Evolutionary conservation across 495 filamentous ascomycete genomes (phyloP).

Genomic region (Penicillium pancosmium): DNA sequence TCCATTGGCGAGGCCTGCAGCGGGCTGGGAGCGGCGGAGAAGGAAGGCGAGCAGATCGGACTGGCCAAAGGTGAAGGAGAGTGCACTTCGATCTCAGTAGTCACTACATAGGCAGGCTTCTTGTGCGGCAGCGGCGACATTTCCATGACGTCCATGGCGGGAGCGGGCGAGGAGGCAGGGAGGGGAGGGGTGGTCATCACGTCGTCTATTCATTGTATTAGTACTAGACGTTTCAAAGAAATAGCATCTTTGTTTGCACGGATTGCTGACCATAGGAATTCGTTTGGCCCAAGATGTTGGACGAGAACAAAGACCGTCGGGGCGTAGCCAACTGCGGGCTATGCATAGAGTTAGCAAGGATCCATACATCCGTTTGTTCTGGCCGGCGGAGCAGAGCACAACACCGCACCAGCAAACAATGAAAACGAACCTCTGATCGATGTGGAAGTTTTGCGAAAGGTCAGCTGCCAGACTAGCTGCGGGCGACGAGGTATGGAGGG

Average conservation of each 20-base stretch:
- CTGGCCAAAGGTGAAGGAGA: constrained; percentile 65
- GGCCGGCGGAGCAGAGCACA: too few relatives aligned
- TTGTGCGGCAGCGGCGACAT: constrained; percentile 95
- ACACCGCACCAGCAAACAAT: background rate
- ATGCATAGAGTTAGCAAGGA: constrained; percentile 36
- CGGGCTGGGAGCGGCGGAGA: constrained; percentile 40
- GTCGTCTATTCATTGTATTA: constrained; percentile 48
- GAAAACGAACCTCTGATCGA: constrained; percentile 79
- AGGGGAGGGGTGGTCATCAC: constrained; percentile 82
- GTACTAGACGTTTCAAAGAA: background rate
- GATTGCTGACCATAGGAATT: constrained; percentile 69
- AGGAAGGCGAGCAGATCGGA: constrained; percentile 53
- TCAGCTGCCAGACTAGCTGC: constrained; percentile 88
- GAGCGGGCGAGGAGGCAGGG: constrained; percentile 77
- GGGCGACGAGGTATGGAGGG: constrained; percentile 82
- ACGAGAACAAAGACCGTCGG: constrained; percentile 88
- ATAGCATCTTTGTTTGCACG: background rate
- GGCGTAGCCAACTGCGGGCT: constrained; percentile 93
- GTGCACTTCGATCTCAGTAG: constrained; percentile 60
- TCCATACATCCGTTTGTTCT: constrained; percentile 1
- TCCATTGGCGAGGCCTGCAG: constrained; percentile 58
- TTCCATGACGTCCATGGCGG: constrained; percentile 84
- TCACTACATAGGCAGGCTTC: constrained; percentile 68
- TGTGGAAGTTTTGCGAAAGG: constrained; percentile 93
- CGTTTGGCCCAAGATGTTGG: constrained; percentile 67